phyloP scores from a whole-genome alignment of 2,329 filamentous ascomycete species.

The Camillea tinctor region DNA sequence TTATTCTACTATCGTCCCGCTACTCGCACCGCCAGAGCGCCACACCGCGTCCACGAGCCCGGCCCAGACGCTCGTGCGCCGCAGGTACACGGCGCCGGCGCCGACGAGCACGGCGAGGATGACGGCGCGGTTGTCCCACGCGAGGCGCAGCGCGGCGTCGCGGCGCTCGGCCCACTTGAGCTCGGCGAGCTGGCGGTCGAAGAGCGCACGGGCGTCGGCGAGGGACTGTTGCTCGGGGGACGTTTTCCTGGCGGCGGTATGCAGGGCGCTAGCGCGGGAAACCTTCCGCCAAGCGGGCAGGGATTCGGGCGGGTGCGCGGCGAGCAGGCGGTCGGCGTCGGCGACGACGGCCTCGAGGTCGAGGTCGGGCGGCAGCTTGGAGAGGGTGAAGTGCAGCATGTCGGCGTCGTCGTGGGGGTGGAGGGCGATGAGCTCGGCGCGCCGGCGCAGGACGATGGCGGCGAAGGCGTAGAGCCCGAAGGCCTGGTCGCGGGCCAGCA shows the following conservation, averaged over 20 bases:
- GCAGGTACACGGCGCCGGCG: slow-evolving; percentile 65
- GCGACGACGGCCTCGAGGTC: slow-evolving; percentile 76
- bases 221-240: slow-evolving; percentile 51
- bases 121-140: slow-evolving; percentile 65
- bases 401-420: slow-evolving; percentile 82
- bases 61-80: slow-evolving; percentile 42
- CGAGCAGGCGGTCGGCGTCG: slow-evolving; percentile 62
- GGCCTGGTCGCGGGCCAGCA: slow-evolving; percentile 83
- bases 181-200: slow-evolving; percentile 70
- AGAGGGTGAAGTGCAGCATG: slow-evolving; percentile 85
- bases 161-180: slow-evolving; percentile 64
- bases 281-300: slow-evolving; percentile 72
- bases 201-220: slow-evolving; percentile 64
- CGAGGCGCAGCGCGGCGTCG: slow-evolving; percentile 46
- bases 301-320: slow-evolving; percentile 66
- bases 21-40: too few species aligned
- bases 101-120: slow-evolving; percentile 67
- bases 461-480: slow-evolving; percentile 91
- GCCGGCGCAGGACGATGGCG: slow-evolving; percentile 77
- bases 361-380: slow-evolving; percentile 79
- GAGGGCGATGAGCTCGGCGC: slow-evolving; percentile 74
- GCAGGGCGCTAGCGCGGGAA: slow-evolving; percentile 76
- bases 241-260: slow-evolving; percentile 62
- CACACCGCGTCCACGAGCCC: slow-evolving; percentile 19
- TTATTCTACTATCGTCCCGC: too few species aligned